Base-by-base conservation (phyloP, 768 basidiomycete genomes). In the Macrolepiota albuminosa region DNA sequence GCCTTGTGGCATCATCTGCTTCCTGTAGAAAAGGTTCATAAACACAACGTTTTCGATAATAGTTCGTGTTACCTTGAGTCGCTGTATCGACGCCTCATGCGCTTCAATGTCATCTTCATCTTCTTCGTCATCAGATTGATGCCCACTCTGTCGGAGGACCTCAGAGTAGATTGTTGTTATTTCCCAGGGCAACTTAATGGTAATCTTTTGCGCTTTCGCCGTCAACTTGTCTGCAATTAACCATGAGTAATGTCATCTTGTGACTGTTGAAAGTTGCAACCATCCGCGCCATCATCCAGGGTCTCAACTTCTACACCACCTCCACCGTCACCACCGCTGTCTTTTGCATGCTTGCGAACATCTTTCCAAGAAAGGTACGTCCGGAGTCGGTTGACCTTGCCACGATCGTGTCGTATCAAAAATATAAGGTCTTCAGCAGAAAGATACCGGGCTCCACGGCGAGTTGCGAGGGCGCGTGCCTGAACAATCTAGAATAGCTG, bases 351-450 rank as follows among this genome's bases (percentile, higher is more conserved):
- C 67, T 96, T 97, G 14, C 95, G 84, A 18, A 98, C 95, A 64
- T 97, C 95, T 68, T 96, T 97, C 95, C 95, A 98, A 0, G 91
- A 93, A 26, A 98, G 82, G 69, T 97, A 98, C 10, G 93, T 96
- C 37, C 93, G 77, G 33, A 98, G 78, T 47, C 95, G 81, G 73
- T 97, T 96, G 62, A 98, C 93, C 72, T 96, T 97, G 8, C 89
- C 91, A 63, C 91, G 78, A 75, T 98, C 95, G 66, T 96, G 89
- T 6, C 95, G 87, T 68, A 98, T 94, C 68, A 97, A 87, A 66
- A 97, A 98, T 64, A 98, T 93, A 57, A 98, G 87, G 72, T 98
- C 95, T 72, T 98, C 95, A 0, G 94, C 89, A 2, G 91, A 86
- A 42, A 96, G 81, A 64, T 88, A 93, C 24, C 94, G 88, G 6